Conservation (phyloP, 805 yeast genomes). For the Schwanniomyces occidentalis region DNA sequence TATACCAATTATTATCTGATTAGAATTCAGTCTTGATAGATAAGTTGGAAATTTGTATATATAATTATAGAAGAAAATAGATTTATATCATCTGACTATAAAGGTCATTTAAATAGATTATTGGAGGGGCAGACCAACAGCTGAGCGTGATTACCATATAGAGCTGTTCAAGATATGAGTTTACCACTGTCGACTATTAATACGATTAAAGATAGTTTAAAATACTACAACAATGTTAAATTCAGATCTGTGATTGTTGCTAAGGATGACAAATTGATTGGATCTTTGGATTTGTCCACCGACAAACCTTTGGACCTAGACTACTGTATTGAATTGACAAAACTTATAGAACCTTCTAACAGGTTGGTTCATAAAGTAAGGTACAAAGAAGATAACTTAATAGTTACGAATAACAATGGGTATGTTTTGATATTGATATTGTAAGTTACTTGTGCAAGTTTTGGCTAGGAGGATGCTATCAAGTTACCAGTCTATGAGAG, state of each 20-base stretch:
- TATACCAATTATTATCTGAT: too few species aligned
- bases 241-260: constrained; percentile 2
- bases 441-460: too few species aligned
- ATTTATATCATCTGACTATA: too few species aligned
- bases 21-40: too few species aligned
- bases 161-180: constrained; percentile 4
- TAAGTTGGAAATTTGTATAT: too few species aligned
- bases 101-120: neutral
- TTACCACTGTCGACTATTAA: constrained; percentile 6
- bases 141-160: neutral
- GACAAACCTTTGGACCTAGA: neutral
- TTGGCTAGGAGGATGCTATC: too few species aligned
- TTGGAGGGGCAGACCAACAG: neutral
- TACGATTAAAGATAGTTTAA: constrained; percentile 5
- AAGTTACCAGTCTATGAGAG: too few species aligned
- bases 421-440: constrained; percentile 2
- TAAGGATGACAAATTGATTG: constrained; percentile 3
- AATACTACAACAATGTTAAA: constrained; percentile 3
- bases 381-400: constrained; percentile 1
- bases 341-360: neutral
- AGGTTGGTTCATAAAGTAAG: constrained; percentile 1
- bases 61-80: too few species aligned
- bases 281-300: constrained; percentile 5
- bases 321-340: neutral
- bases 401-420: constrained; percentile 4